These are phyloP conservation scores for Agrocybe praecox DNA, from an alignment of 768 basidiomycete genomes.

Conservation along the genomic window DNA sequence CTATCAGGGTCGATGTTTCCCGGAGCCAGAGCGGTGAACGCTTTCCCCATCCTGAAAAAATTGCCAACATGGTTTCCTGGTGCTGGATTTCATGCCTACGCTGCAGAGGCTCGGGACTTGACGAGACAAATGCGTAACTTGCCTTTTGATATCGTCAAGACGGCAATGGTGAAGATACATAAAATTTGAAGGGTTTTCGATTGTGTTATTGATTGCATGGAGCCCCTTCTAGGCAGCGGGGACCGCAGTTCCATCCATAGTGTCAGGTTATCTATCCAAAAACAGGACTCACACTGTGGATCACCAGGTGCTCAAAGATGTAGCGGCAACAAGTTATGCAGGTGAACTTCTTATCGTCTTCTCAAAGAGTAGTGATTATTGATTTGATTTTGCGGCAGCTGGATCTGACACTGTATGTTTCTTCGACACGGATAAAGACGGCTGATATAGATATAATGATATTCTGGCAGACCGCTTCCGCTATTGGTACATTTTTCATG, in stretches of 20 bases:
- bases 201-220: no score
- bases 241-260: slow-evolving; percentile 8
- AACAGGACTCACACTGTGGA: slow-evolving; percentile 2
- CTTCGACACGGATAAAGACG: no score
- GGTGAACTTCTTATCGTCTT: slow-evolving; percentile 2
- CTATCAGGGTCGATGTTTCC: slow-evolving; percentile 21
- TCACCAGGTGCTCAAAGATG: slow-evolving; percentile 8
- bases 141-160: slow-evolving; percentile 21
- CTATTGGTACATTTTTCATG: slow-evolving; percentile 21
- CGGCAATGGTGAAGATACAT: slow-evolving; percentile 18
- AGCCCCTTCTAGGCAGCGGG: slow-evolving; percentile 11
- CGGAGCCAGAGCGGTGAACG: slow-evolving; percentile 23
- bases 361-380: not conserved
- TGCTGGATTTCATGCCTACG: slow-evolving; percentile 23
- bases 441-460: not conserved
- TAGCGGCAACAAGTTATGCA: slow-evolving; percentile 16
- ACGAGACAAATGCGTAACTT: slow-evolving; percentile 19
- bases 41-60: slow-evolving; percentile 25
- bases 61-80: slow-evolving; percentile 35
- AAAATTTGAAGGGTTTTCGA: not conserved
- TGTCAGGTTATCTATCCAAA: slow-evolving; percentile 5
- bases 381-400: not conserved
- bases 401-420: slow-evolving; percentile 5
- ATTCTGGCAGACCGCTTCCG: slow-evolving; percentile 2
- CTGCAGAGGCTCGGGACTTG: slow-evolving; percentile 10